Evolutionary conservation across 768 basidiomycete species (phyloP).

Genomic region (Hypholoma fasciculare): DNA sequence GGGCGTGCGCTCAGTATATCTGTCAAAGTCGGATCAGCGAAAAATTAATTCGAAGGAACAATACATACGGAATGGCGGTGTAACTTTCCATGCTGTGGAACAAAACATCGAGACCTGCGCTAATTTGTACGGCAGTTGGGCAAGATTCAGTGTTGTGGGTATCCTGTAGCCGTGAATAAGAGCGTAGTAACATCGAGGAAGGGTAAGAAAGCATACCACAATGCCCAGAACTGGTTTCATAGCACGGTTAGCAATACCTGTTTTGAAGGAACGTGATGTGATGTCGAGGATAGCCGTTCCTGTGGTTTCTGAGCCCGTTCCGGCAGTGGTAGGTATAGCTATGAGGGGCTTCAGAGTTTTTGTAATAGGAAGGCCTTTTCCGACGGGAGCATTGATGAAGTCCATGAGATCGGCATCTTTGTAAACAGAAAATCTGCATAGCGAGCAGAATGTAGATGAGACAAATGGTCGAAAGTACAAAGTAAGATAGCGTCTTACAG

Average conservation of each 20-base stretch:
- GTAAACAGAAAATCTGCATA: slow-evolving; percentile 79
- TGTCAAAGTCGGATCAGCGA: slow-evolving; percentile 21
- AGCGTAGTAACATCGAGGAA: neutral
- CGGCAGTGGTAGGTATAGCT: slow-evolving; percentile 73
- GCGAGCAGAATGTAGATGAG: neutral
- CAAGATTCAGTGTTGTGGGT: slow-evolving; percentile 90
- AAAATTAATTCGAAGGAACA: neutral
- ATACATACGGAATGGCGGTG: slow-evolving; percentile 84
- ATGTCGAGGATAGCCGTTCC: slow-evolving; percentile 94
- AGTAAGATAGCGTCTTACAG: slow-evolving; percentile 44
- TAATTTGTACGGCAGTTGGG: slow-evolving; percentile 90
- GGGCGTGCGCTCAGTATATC: slow-evolving; percentile 89
- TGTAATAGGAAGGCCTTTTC: slow-evolving; percentile 85
- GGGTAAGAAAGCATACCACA: slow-evolving; percentile 39
- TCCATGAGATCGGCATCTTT: slow-evolving; percentile 92
- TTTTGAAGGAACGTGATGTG: slow-evolving; percentile 91
- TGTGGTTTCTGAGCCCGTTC: slow-evolving; percentile 94
- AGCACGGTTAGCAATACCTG: slow-evolving; percentile 91
- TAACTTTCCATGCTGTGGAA: slow-evolving; percentile 97
- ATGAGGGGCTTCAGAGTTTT: slow-evolving; percentile 80
- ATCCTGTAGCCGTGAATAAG: slow-evolving; percentile 43
- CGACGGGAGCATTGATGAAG: slow-evolving; percentile 95
- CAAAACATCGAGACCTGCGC: slow-evolving; percentile 91
- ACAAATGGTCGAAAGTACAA: neutral
- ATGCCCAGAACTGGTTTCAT: slow-evolving; percentile 89